phyloP scores from a whole-genome alignment of 2,329 filamentous ascomycete genomes.

The Ophiocordyceps australis region DNA sequence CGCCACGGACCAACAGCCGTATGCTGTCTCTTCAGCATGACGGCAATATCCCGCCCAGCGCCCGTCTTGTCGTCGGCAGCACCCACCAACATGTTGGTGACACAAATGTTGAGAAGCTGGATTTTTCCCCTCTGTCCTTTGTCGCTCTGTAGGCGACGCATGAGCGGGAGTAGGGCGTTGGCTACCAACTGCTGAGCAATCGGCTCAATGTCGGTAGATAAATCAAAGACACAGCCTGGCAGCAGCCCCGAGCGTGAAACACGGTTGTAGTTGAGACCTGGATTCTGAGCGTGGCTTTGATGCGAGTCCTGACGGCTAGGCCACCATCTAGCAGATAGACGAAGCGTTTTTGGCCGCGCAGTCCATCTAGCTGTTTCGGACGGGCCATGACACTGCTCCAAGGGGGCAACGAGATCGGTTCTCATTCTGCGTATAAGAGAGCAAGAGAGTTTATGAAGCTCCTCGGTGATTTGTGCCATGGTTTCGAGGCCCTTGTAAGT shows the following conservation, averaged over 20 bases:
- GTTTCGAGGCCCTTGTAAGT: conserved; percentile 61
- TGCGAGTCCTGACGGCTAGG: conserved; percentile 14
- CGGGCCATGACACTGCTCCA: conserved; percentile 15
- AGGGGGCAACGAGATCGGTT: conserved; percentile 46
- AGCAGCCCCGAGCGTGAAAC: conserved; percentile 59
- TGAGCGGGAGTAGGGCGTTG: conserved; percentile 52
- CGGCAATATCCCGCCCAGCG: conserved; percentile 57
- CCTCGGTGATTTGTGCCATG: conserved; percentile 41
- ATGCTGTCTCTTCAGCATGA: conserved; percentile 68
- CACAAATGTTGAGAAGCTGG: conserved; percentile 71
- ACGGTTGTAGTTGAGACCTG: conserved; percentile 41
- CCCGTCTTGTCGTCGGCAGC: conserved; percentile 30
- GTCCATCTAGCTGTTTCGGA: conserved; percentile 42
- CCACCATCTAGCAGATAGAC: conserved; percentile 57
- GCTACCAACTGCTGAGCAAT: conserved; percentile 51
- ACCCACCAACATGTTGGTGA: conserved; percentile 59
- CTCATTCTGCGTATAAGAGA: conserved; percentile 67
- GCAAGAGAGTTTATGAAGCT: conserved; percentile 48
- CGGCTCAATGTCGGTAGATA: conserved; percentile 35
- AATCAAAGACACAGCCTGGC: conserved; percentile 54
- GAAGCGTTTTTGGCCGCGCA: conserved; percentile 63
- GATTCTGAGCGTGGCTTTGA: conserved; percentile 34
- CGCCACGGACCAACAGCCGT: conserved; percentile 49
- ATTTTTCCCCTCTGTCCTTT: conserved; percentile 54
- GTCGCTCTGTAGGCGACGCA: conserved; percentile 55